Evolutionary conservation across 2,329 filamentous ascomycete genomes (phyloP).

Genomic region (Scedosporium dehoogii): DNA sequence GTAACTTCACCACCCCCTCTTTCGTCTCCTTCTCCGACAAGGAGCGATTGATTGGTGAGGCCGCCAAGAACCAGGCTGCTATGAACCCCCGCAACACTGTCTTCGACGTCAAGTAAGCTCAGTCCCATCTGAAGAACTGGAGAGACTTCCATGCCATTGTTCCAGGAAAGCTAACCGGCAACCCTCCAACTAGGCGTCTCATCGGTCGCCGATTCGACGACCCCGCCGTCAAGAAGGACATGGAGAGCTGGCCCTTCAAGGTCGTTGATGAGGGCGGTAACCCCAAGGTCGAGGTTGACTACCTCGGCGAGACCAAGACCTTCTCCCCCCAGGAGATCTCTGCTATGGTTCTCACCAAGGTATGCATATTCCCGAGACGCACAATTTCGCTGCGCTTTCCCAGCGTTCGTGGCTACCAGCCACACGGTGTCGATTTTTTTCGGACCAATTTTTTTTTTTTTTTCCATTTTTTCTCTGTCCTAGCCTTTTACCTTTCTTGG

Average conservation of each 20-base stretch:
- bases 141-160: background rate
- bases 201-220: constrained; percentile 95
- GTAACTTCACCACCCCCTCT: constrained; percentile 95
- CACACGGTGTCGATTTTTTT: background rate
- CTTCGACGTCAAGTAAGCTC: constrained; percentile 95
- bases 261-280: constrained; percentile 80
- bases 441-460: constrained; percentile 6
- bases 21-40: constrained; percentile 99
- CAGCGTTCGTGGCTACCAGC: background rate
- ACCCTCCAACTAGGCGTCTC: constrained; percentile 60
- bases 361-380: constrained; percentile 28
- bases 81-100: constrained; percentile 99
- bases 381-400: background rate
- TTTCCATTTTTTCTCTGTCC: background rate
- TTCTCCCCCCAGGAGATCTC: constrained; percentile 99
- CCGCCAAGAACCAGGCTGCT: constrained; percentile 99
- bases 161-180: background rate
- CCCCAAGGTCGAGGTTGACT: constrained; percentile 91
- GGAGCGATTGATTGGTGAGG: constrained; percentile 98
- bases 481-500: background rate
- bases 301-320: constrained; percentile 86
- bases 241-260: constrained; percentile 99
- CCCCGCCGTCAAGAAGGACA: constrained; percentile 95
- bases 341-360: constrained; percentile 97
- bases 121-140: background rate